Percentiles rank a stretch among this genome's conserved stretches.
These are phyloP conservation scores for Hygrocybe coccinea DNA, from an alignment of 768 basidiomycete genomes.

Conservation along the genomic window DNA sequence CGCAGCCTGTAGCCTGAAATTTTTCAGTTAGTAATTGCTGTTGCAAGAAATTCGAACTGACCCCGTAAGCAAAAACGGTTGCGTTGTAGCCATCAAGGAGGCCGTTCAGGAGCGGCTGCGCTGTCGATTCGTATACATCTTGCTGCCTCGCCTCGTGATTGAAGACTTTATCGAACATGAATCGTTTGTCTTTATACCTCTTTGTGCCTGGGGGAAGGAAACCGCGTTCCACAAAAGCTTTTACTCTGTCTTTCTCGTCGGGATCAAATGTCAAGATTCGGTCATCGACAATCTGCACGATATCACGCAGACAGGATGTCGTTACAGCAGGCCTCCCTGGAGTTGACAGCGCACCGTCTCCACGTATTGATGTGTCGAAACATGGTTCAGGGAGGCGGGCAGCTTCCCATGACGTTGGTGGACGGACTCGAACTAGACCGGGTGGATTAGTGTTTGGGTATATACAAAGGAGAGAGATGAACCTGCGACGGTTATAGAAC, in stretches of 20 bases:
- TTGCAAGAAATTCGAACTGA: slow-evolving; percentile 38
- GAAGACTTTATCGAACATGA: slow-evolving; percentile 96
- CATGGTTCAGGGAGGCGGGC: slow-evolving; percentile 74
- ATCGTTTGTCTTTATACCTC: slow-evolving; percentile 93
- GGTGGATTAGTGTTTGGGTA: background rate
- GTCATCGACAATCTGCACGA: slow-evolving; percentile 89
- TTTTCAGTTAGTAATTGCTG: background rate
- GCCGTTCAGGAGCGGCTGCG: slow-evolving; percentile 78
- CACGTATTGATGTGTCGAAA: slow-evolving; percentile 65
- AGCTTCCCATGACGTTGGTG: slow-evolving; percentile 80
- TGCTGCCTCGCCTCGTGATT: slow-evolving; percentile 74
- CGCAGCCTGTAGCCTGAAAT: slow-evolving; percentile 95
- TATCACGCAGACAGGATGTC: slow-evolving; percentile 60
- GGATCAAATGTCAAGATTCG: slow-evolving; percentile 95
- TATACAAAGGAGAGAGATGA: slow-evolving; percentile 5
- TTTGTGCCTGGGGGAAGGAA: slow-evolving; percentile 84
- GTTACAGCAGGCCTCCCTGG: slow-evolving; percentile 49
- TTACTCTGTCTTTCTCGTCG: slow-evolving; percentile 77
- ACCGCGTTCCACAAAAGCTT: slow-evolving; percentile 78
- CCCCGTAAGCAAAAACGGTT: slow-evolving; percentile 98
- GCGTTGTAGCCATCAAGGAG: slow-evolving; percentile 93
- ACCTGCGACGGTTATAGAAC: slow-evolving; percentile 87
- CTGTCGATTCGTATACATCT: slow-evolving; percentile 82
- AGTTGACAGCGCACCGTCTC: slow-evolving; percentile 82
- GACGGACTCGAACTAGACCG: slow-evolving; percentile 78